Percentiles rank a stretch among this genome's conserved stretches.
Conservation (phyloP, 148 eudicot genomes). For the Heliosperma pusillum region DNA sequence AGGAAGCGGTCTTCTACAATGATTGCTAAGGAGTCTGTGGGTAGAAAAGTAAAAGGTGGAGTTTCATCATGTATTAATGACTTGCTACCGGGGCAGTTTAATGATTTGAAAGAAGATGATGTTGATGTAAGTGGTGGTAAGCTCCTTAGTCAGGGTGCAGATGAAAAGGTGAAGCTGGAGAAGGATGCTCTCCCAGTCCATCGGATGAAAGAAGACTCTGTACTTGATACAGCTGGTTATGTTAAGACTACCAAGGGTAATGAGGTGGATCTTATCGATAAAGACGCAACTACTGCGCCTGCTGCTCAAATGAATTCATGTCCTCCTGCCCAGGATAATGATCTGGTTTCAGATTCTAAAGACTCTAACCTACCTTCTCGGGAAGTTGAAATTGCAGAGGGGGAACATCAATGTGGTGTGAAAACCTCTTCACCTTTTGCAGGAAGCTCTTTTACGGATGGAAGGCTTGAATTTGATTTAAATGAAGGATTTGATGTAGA, state of each 20-base stretch:
- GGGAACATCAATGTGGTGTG: constrained; percentile 22
- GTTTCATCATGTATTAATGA: constrained; percentile 18
- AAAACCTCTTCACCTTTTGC: constrained; percentile 28
- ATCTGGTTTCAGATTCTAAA: not conserved
- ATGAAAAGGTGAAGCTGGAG: not conserved
- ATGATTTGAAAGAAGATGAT: constrained; percentile 13
- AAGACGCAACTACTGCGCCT: constrained; percentile 8
- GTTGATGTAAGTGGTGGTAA: constrained; percentile 6
- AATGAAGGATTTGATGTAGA: constrained; percentile 63
- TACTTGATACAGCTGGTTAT: not conserved
- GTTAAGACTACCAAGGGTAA: constrained; percentile 6
- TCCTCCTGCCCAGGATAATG: constrained; percentile 9
- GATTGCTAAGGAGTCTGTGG: not conserved
- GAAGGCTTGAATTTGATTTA: constrained; percentile 57
- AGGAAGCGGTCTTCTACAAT: not conserved
- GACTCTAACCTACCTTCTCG: constrained; percentile 26
- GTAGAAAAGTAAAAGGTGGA: not conserved
- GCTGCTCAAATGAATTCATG: constrained; percentile 3
- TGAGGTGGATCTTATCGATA: constrained; percentile 4
- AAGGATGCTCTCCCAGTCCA: constrained; percentile 10
- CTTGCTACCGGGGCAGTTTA: constrained; percentile 16
- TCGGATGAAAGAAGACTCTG: constrained; percentile 14
- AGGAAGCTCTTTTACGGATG: constrained; percentile 14
- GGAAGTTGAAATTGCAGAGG: constrained; percentile 23
- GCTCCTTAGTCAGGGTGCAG: no score